A percentile compares a stretch with the other conserved stretches of the same genome.
These are phyloP conservation scores for Boletus tylopilopsis DNA, from an alignment of 768 basidiomycete genomes.

Conservation along the genomic window DNA sequence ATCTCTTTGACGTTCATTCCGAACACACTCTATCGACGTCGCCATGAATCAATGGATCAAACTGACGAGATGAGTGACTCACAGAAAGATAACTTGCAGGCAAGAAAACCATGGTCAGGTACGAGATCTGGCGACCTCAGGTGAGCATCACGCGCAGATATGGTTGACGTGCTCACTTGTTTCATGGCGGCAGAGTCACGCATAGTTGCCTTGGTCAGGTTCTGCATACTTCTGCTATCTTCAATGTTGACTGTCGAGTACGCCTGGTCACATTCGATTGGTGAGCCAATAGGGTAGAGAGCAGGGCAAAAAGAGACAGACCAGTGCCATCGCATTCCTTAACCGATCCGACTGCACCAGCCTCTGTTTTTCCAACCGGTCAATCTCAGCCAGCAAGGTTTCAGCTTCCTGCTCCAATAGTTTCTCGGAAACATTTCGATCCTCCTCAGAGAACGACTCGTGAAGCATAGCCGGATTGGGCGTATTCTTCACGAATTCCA, in stretches of 20 bases:
- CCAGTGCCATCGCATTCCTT: conserved; percentile 32
- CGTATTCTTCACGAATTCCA: conserved; percentile 46
- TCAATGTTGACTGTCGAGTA: conserved; percentile 57
- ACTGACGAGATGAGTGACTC: not conserved
- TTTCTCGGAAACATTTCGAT: conserved; percentile 2
- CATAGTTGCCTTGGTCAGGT: conserved; percentile 45
- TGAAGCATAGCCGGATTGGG: conserved; percentile 46
- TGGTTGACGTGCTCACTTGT: conserved; percentile 13
- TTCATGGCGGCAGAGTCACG: conserved; percentile 41
- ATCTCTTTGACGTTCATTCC: conserved; percentile 33
- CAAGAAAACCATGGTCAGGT: conserved; percentile 59
- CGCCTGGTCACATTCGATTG: conserved; percentile 35
- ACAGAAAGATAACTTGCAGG: conserved; percentile 46
- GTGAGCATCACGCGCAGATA: not conserved
- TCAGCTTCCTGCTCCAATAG: conserved; percentile 18
- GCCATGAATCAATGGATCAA: not conserved
- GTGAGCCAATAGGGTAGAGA: not conserved
- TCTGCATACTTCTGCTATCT: conserved; percentile 52
- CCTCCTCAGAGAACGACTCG: conserved; percentile 4
- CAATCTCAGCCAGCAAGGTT: conserved; percentile 40
- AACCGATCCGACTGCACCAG: conserved; percentile 26
- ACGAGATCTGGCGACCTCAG: conserved; percentile 40
- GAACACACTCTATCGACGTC: conserved; percentile 29
- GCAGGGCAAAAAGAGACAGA: conserved; percentile 7
- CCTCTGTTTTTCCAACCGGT: conserved; percentile 32